Evolutionary conservation across 164 flowering plant species (phyloP).

Genomic region (Dillenia turbinata): DNA sequence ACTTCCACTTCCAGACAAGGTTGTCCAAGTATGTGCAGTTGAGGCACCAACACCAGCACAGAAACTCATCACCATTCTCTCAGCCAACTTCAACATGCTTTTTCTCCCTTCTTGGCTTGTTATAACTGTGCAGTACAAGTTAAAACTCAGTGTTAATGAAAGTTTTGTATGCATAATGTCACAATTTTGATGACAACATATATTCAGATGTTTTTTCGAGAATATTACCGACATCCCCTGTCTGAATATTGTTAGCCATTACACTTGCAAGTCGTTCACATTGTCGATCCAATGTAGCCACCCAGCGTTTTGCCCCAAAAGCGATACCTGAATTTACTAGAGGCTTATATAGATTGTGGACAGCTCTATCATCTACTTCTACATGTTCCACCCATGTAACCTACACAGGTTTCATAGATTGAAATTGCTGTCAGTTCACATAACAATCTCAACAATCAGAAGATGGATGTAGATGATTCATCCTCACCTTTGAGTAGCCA

Average conservation of each 20-base stretch:
- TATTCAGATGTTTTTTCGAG: background rate
- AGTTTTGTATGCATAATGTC: too few relatives aligned
- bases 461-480: background rate
- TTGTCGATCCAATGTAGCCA: slow-evolving; percentile 66
- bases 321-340: slow-evolving; percentile 62
- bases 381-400: slow-evolving; percentile 90
- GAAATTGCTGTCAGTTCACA: too few relatives aligned
- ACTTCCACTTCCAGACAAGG: slow-evolving; percentile 61
- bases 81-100: slow-evolving; percentile 84
- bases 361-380: slow-evolving; percentile 66
- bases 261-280: slow-evolving; percentile 84
- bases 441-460: too few relatives aligned
- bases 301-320: slow-evolving; percentile 96
- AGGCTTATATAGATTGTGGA: slow-evolving; percentile 51
- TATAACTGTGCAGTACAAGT: slow-evolving; percentile 36
- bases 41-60: slow-evolving; percentile 85
- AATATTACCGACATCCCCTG: slow-evolving; percentile 68
- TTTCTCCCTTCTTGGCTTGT: slow-evolving; percentile 75
- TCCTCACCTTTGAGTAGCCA: slow-evolving; percentile 83
- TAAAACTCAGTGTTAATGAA: too few relatives aligned
- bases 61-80: slow-evolving; percentile 83
- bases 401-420: slow-evolving; percentile 20
- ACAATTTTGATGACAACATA: too few relatives aligned
- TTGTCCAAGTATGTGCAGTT: slow-evolving; percentile 79
- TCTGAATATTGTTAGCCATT: slow-evolving; percentile 64